Evolutionary conservation across 495 filamentous ascomycete genomes (phyloP).

Genomic region (Podospora pseudocomata): DNA sequence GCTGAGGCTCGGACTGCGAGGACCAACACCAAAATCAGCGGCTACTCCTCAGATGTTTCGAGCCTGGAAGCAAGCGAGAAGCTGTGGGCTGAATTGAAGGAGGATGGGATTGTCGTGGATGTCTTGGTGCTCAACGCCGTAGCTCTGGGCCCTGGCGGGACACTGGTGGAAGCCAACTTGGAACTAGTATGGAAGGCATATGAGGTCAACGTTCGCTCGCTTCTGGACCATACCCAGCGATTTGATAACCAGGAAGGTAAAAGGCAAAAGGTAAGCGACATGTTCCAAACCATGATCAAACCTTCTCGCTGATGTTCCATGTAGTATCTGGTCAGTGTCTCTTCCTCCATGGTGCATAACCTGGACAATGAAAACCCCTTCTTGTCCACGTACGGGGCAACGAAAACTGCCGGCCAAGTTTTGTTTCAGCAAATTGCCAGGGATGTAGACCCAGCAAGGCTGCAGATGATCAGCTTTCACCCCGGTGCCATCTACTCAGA

Average conservation of each 20-base stretch:
- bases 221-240: conserved; percentile 34
- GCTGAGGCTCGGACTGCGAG: conserved; percentile 2
- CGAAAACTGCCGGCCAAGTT: conserved; percentile 40
- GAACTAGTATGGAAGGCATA: conserved; percentile 30
- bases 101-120: conserved; percentile 33
- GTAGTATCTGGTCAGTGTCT: conserved; percentile 38
- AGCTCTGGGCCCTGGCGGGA: neutral
- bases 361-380: conserved; percentile 10
- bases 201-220: conserved; percentile 35
- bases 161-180: conserved; percentile 14
- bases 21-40: conserved; percentile 23
- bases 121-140: conserved; percentile 43
- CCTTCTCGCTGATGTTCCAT: neutral
- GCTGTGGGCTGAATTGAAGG: conserved; percentile 35
- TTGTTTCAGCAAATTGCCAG: conserved; percentile 38
- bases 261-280: conserved; percentile 10
- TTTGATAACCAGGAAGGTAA: conserved; percentile 30
- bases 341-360: conserved; percentile 30
- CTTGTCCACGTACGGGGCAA: conserved; percentile 30
- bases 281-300: neutral
- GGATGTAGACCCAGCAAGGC: conserved; percentile 25
- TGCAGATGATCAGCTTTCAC: conserved; percentile 46
- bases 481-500: conserved; percentile 41
- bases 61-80: conserved; percentile 22
- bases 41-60: conserved; percentile 27